phyloP scores from a whole-genome alignment of 2,329 filamentous ascomycete genomes.

The Chaetothyriales sp. region DNA sequence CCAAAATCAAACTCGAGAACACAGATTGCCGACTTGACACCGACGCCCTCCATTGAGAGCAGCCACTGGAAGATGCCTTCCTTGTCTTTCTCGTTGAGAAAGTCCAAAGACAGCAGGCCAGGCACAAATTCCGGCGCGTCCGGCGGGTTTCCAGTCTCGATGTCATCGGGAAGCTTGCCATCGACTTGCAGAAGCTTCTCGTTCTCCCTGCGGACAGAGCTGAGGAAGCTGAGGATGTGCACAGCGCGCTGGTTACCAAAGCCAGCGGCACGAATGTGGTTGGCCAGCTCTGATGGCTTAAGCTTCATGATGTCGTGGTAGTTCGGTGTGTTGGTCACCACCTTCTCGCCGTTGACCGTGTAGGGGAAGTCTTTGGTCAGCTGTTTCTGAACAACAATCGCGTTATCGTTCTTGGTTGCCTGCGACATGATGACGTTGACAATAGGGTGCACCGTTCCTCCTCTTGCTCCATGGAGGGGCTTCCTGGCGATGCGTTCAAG shows the following conservation, averaged over 20 bases:
- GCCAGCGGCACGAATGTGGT: background rate
- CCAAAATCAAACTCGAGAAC: conserved; percentile 51
- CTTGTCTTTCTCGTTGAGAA: conserved; percentile 11
- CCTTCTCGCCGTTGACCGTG: conserved; percentile 8
- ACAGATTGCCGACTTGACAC: conserved; percentile 50
- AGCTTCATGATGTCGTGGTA: conserved; percentile 13
- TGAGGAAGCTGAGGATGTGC: conserved; percentile 1
- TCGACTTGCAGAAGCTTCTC: background rate
- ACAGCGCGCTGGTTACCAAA: conserved; percentile 1
- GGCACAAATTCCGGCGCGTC: conserved; percentile 13
- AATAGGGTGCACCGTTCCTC: conserved; percentile 11
- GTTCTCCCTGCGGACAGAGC: conserved; percentile 1
- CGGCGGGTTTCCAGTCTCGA: conserved; percentile 7
- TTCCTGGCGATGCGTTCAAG: background rate
- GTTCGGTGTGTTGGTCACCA: conserved; percentile 15
- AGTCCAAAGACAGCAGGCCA: conserved; percentile 17
- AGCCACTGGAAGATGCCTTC: conserved; percentile 13
- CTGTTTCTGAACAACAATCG: conserved; percentile 10
- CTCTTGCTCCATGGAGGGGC: conserved; percentile 12
- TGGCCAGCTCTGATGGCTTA: conserved; percentile 5
- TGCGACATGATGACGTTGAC: conserved; percentile 16
- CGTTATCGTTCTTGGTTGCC: conserved; percentile 13
- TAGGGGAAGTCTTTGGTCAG: conserved; percentile 14
- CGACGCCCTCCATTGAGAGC: conserved; percentile 38
- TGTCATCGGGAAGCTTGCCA: background rate